These are phyloP conservation scores for Novymonas esmeraldas DNA, from an alignment of 208 protist genomes.

Conservation along the genomic window DNA sequence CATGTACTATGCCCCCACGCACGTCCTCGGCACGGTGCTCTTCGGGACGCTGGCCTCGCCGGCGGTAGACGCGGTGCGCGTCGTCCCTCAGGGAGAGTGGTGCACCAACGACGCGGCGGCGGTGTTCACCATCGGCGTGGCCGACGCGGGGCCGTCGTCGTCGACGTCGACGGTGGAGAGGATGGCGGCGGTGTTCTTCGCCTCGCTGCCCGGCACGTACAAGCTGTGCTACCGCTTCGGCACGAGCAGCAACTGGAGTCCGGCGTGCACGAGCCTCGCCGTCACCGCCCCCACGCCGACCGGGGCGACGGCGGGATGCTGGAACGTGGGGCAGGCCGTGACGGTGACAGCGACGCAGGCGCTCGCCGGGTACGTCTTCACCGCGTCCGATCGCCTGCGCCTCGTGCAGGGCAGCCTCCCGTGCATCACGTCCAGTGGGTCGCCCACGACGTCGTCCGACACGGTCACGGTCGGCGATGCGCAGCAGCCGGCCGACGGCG, in stretches of 20 bases:
- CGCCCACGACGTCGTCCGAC: conserved; percentile 14
- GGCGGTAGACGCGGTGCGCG: conserved; percentile 44
- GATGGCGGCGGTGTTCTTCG: conserved; percentile 48
- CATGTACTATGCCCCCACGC: conserved; percentile 79
- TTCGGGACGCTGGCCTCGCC: conserved; percentile 27
- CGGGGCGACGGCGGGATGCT: conserved; percentile 54
- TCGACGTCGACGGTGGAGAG: conserved; percentile 11
- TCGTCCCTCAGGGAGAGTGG: conserved; percentile 63
- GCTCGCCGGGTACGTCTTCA: conserved; percentile 38
- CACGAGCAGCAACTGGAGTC: conserved; percentile 74
- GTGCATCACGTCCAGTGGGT: conserved; percentile 51
- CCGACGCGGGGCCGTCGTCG: conserved; percentile 8
- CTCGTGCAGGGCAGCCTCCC: conserved; percentile 49
- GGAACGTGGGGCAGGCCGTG: conserved; percentile 62
- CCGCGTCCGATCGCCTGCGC: conserved; percentile 44
- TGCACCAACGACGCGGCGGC: conserved; percentile 60
- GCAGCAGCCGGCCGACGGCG: conserved; percentile 41
- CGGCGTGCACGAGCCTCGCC: conserved; percentile 54
- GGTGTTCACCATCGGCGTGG: conserved; percentile 50
- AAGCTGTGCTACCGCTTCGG: conserved; percentile 90
- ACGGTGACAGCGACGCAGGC: conserved; percentile 41
- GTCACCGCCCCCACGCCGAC: conserved; percentile 51
- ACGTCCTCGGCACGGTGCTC: conserved; percentile 38
- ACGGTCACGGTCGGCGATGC: conserved; percentile 63
- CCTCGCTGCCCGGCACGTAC: conserved; percentile 50